Evolutionary conservation across 129 eudicot species (phyloP), one percentile per base, ranked within the genome.

Genomic region (Rutidosis leptorrhynchoides): DNA sequence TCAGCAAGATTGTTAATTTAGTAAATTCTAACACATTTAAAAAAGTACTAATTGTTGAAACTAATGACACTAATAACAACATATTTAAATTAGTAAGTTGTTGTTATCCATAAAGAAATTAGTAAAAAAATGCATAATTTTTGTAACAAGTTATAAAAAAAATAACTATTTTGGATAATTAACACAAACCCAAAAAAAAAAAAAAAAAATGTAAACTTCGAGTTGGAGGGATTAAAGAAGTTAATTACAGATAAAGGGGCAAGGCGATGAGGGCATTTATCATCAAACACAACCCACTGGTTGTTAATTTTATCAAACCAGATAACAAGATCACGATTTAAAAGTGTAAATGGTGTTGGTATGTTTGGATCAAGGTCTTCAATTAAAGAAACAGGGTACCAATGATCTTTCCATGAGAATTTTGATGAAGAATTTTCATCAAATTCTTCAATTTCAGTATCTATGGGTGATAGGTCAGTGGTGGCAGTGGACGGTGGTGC

Each of bases 211-310:
- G 46, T 40, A 40, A 2, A 40, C 5, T 40, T 40, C 5, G n/a
- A 40, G 46, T 40, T 40, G n/a, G n/a, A 40, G 46, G 5, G 46
- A 2, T 40, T 2, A 40, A 2, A 40, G 46, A 11, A 40, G 5
- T 40, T 11, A 37, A 10, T 37, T 83, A 92, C 98, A 26, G 98
- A 92, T 73, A 92, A 71, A 66, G 98, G 98, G 10, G 98, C 98
- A 51, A 92, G 89, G 28, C 98, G 88, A 67, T 92, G 98, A 30
- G 98, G 98, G 81, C 98, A 92, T 62, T 92, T 92, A 42, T 92
- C 98, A 52, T 92, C 98, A 7, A 93, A 75, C 51, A 83, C 98
- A 52, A 84, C 95, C 98, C 98, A 93, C 7, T 80, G 67, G 14
- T 84, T 78, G 17, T 64, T 42, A 46, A 70, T 40, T 24, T 67